phyloP scores from a whole-genome alignment of 129 eudicot species.

The Logfia minima region DNA sequence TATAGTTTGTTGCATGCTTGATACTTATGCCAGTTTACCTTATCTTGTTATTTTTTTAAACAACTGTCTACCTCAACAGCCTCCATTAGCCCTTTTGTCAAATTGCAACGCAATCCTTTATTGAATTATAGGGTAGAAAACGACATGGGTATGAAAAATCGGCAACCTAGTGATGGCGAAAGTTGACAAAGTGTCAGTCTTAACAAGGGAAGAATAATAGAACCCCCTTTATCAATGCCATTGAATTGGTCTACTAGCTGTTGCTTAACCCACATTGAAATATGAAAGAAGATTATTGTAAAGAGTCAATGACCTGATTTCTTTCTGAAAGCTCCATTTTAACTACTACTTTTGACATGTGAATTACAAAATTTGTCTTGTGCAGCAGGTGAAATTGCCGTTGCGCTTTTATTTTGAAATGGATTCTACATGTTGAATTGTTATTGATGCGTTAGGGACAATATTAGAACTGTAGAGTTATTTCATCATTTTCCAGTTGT shows the following conservation, averaged over 20 bases:
- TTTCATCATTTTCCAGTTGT: neutral
- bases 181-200: slow-evolving; percentile 31
- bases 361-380: neutral
- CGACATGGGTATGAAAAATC: slow-evolving; percentile 17
- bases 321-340: slow-evolving; percentile 24
- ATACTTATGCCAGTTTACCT: neutral
- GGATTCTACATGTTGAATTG: too few relatives aligned
- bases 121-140: slow-evolving; percentile 26
- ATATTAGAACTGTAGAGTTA: neutral
- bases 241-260: slow-evolving; percentile 34
- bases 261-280: slow-evolving; percentile 30
- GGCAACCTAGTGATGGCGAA: slow-evolving; percentile 29
- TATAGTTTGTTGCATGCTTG: neutral
- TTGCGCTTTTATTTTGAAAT: neutral
- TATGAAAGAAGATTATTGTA: neutral
- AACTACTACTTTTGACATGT: slow-evolving; percentile 10
- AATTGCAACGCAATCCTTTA: slow-evolving; percentile 25
- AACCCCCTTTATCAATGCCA: slow-evolving; percentile 4
- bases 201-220: slow-evolving; percentile 18
- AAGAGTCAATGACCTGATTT: slow-evolving; percentile 29
- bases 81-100: neutral
- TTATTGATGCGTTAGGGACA: neutral
- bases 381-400: neutral
- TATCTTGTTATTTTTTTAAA: neutral
- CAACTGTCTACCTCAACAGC: neutral